These are phyloP conservation scores for Dictyostelium firmibasis DNA, from an alignment of 78 protist genomes.

Conservation along the genomic window DNA sequence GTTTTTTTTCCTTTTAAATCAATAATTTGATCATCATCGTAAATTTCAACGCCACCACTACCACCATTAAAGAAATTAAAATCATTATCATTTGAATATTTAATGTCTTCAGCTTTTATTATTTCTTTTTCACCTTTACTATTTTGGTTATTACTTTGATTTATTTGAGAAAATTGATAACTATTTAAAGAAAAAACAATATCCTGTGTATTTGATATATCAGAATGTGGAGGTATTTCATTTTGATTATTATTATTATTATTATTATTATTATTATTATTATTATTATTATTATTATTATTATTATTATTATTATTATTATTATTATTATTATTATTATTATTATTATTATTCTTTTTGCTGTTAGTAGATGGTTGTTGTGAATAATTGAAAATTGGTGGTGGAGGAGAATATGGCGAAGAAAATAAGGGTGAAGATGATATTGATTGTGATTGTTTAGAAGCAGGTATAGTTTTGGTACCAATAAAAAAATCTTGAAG, in stretches of 20 bases:
- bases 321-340: not conserved
- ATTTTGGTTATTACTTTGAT: not conserved
- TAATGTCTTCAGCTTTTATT: not conserved
- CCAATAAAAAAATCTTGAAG: not conserved
- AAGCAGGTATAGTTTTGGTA: not conserved
- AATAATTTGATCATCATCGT: not conserved
- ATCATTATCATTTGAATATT: not conserved
- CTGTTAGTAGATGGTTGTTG: not conserved
- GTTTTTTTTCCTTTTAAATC: not conserved
- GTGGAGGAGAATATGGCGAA: constrained; percentile 18
- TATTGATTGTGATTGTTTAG: not conserved
- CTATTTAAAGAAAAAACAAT: not conserved
- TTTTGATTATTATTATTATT: not conserved
- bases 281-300: not conserved
- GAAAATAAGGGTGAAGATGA: not conserved
- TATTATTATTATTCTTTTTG: not conserved
- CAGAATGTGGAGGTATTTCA: not conserved
- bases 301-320: not conserved
- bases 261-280: not conserved
- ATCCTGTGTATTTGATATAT: not conserved
- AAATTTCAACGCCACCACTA: not conserved
- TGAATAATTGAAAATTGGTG: not conserved
- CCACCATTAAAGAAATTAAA: not conserved
- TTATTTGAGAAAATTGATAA: not conserved
- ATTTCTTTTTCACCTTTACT: not conserved